Evolutionary conservation across 768 basidiomycete species (phyloP).

Genomic region (Calocera viscosa): DNA sequence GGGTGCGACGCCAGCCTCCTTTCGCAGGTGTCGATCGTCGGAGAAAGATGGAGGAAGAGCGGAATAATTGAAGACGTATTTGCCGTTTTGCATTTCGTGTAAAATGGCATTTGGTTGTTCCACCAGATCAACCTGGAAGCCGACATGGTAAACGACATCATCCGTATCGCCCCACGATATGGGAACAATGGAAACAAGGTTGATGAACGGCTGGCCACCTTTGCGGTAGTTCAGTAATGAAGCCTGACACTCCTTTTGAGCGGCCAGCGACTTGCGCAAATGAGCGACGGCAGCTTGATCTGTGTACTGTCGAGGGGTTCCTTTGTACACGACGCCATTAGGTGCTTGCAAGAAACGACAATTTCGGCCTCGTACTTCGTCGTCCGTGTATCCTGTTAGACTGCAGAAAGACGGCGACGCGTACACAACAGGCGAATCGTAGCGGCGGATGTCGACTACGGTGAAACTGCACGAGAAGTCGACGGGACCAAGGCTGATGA

Average conservation of each 20-base stretch:
- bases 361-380: conserved; percentile 75
- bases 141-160: conserved; percentile 76
- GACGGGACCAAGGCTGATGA: conserved; percentile 72
- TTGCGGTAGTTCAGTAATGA: conserved; percentile 81
- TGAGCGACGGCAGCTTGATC: conserved; percentile 51
- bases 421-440: conserved; percentile 81
- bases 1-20: background rate
- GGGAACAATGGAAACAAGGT: conserved; percentile 85
- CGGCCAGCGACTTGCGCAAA: conserved; percentile 51
- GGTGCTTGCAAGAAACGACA: conserved; percentile 87
- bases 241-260: conserved; percentile 79
- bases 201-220: conserved; percentile 74
- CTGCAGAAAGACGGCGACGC: conserved; percentile 66
- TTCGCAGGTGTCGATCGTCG: background rate
- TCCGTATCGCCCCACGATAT: conserved; percentile 56
- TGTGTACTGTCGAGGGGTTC: conserved; percentile 45
- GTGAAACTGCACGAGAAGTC: conserved; percentile 88
- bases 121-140: conserved; percentile 89
- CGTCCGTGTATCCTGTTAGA: conserved; percentile 60
- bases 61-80: conserved; percentile 55
- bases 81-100: conserved; percentile 64
- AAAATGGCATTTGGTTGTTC: conserved; percentile 77
- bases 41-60: background rate
- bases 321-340: conserved; percentile 39
- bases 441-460: conserved; percentile 69